A percentile compares a stretch with the other conserved stretches of the same genome.
Conservation (phyloP, 2,329 filamentous ascomycete genomes). For the Trichoderma oligosporum region DNA sequence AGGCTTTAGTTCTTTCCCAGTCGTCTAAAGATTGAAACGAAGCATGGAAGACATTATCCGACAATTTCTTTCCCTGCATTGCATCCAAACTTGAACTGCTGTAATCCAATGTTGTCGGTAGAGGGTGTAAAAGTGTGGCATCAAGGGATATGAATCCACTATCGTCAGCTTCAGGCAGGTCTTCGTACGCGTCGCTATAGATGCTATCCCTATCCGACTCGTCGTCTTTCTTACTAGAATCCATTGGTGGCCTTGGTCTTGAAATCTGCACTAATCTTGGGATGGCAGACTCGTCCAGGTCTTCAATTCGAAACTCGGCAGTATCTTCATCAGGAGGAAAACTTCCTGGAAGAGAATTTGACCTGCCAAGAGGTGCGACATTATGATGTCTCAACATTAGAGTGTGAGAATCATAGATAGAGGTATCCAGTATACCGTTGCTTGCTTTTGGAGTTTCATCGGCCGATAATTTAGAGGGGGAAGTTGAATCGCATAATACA, state of each 20-base stretch:
- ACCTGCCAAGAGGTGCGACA: not conserved
- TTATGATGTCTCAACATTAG: not conserved
- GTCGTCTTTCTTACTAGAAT: slow-evolving; percentile 39
- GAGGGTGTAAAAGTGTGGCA: slow-evolving; percentile 63
- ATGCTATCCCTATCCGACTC: slow-evolving; percentile 52
- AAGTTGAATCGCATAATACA: not conserved
- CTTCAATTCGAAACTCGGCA: not conserved
- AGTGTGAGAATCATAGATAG: not conserved
- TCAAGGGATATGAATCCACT: slow-evolving; percentile 70
- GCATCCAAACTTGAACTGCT: not conserved
- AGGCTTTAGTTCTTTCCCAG: slow-evolving; percentile 66
- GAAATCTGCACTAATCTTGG: slow-evolving; percentile 21
- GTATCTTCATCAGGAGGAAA: slow-evolving; percentile 10
- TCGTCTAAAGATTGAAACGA: slow-evolving; percentile 38
- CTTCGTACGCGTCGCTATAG: slow-evolving; percentile 75
- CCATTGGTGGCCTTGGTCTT: slow-evolving; percentile 26
- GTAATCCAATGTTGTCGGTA: not conserved
- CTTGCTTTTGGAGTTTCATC: not conserved
- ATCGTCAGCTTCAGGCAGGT: slow-evolving; percentile 60
- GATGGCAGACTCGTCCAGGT: not conserved
- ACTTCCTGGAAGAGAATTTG: slow-evolving; percentile 9
- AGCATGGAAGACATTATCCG: not conserved
- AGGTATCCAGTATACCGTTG: not conserved
- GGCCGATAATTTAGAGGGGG: not conserved
- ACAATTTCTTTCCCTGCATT: not conserved